These are phyloP conservation scores for Geotrichum citri-aurantii DNA, from an alignment of 1,139 yeast genomes.

Conservation along the genomic window DNA sequence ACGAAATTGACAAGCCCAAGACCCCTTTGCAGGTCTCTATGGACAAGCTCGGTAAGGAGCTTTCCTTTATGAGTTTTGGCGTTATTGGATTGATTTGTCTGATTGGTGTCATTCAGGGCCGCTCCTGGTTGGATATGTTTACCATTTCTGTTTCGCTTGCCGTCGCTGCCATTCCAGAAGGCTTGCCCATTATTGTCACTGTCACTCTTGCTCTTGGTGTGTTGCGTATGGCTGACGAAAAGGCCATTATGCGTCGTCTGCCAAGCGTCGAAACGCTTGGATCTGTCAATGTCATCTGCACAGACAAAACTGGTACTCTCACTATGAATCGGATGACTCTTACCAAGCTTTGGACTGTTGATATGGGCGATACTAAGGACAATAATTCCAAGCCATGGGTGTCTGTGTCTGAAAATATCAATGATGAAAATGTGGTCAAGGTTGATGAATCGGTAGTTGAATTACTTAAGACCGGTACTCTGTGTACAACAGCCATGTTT, in stretches of 20 bases:
- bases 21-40: constrained; percentile 91
- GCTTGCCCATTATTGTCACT: constrained; percentile 92
- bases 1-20: constrained; percentile 87
- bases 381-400: constrained; percentile 24
- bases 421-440: constrained; percentile 17
- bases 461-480: constrained; percentile 60
- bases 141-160: constrained; percentile 94
- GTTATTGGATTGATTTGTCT: constrained; percentile 84
- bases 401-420: constrained; percentile 19
- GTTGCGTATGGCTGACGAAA: constrained; percentile 86
- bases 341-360: constrained; percentile 76
- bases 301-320: constrained; percentile 93
- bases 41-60: constrained; percentile 89
- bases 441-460: constrained; percentile 22
- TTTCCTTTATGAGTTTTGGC: constrained; percentile 72
- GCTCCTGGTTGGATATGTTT: constrained; percentile 94
- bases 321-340: constrained; percentile 95
- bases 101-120: constrained; percentile 83
- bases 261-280: constrained; percentile 96
- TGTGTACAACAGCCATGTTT: constrained; percentile 68
- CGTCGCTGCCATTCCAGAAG: constrained; percentile 98
- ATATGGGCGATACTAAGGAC: constrained; percentile 47
- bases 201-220: constrained; percentile 95
- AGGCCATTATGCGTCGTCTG: constrained; percentile 85
- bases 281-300: constrained; percentile 88